These are phyloP conservation scores for Komagataella pastoris DNA, from an alignment of 805 yeast species.

Conservation along the genomic window DNA sequence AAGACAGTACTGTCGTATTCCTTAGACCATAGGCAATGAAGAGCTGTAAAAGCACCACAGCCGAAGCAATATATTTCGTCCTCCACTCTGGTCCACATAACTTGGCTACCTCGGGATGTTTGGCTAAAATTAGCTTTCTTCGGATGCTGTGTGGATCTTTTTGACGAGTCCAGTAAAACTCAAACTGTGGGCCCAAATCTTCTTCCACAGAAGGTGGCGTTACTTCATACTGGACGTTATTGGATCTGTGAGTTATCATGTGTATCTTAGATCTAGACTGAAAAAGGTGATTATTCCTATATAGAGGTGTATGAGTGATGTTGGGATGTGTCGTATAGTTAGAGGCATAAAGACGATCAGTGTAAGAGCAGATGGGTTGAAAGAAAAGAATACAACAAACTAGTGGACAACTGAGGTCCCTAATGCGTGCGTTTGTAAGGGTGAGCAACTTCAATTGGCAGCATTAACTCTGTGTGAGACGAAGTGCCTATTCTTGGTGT, in stretches of 20 bases:
- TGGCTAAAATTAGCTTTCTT: slow-evolving; percentile 58
- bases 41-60: slow-evolving; percentile 60
- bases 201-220: slow-evolving; percentile 19
- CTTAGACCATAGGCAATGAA: slow-evolving; percentile 47
- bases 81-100: slow-evolving; percentile 78
- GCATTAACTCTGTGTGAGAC: too few species aligned
- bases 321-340: not conserved
- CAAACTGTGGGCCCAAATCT: slow-evolving; percentile 18
- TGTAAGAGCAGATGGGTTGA: not conserved
- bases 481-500: too few species aligned
- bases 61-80: slow-evolving; percentile 62
- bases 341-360: not conserved
- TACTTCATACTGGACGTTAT: slow-evolving; percentile 9
- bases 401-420: too few species aligned
- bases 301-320: not conserved
- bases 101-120: slow-evolving; percentile 69
- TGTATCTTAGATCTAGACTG: slow-evolving; percentile 5
- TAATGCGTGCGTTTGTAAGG: too few species aligned
- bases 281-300: not conserved
- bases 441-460: too few species aligned
- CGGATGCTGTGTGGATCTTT: slow-evolving; percentile 72
- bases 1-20: slow-evolving; percentile 34
- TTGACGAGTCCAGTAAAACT: slow-evolving; percentile 75
- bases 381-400: not conserved
- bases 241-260: slow-evolving; percentile 9